Percentiles rank a stretch among this genome's conserved stretches.
Evolutionary conservation across 1,284 basidiomycete species (phyloP).

Genomic region (Rugosomyces carneus): DNA sequence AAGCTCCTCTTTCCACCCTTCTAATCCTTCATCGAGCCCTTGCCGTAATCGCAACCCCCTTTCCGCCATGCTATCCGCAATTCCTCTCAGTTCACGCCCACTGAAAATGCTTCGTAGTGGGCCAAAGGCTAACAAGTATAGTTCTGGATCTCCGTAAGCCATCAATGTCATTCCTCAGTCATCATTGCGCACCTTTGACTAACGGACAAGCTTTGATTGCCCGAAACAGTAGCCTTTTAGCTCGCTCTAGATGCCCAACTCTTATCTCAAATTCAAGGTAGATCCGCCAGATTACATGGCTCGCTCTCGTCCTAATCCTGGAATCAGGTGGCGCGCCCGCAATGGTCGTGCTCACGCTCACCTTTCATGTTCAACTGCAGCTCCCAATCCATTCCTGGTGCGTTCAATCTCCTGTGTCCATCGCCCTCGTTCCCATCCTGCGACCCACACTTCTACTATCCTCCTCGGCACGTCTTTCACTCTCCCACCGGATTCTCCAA

Average conservation of each 20-base stretch:
- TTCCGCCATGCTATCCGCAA: slow-evolving; percentile 79
- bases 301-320: slow-evolving; percentile 54
- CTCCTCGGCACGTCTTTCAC: slow-evolving; percentile 55
- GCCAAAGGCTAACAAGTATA: slow-evolving; percentile 85
- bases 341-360: slow-evolving; percentile 26
- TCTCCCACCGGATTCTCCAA: slow-evolving; percentile 39
- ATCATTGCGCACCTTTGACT: slow-evolving; percentile 54
- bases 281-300: slow-evolving; percentile 70
- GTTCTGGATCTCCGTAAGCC: slow-evolving; percentile 39
- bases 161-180: neutral
- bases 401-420: slow-evolving; percentile 69
- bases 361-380: slow-evolving; percentile 61
- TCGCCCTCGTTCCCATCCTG: slow-evolving; percentile 66
- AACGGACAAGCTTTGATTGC: slow-evolving; percentile 81
- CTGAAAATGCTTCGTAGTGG: slow-evolving; percentile 66
- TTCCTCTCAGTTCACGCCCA: slow-evolving; percentile 57
- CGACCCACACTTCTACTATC: slow-evolving; percentile 67
- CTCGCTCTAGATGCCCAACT: slow-evolving; percentile 50
- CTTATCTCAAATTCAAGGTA: slow-evolving; percentile 82
- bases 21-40: slow-evolving; percentile 59
- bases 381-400: slow-evolving; percentile 55
- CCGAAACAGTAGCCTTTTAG: slow-evolving; percentile 75
- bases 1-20: slow-evolving; percentile 31
- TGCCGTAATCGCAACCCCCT: slow-evolving; percentile 68
- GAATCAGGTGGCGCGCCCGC: slow-evolving; percentile 12